Evolutionary conservation across 495 filamentous ascomycete species (phyloP).

Genomic region (Echria macrotheca): DNA sequence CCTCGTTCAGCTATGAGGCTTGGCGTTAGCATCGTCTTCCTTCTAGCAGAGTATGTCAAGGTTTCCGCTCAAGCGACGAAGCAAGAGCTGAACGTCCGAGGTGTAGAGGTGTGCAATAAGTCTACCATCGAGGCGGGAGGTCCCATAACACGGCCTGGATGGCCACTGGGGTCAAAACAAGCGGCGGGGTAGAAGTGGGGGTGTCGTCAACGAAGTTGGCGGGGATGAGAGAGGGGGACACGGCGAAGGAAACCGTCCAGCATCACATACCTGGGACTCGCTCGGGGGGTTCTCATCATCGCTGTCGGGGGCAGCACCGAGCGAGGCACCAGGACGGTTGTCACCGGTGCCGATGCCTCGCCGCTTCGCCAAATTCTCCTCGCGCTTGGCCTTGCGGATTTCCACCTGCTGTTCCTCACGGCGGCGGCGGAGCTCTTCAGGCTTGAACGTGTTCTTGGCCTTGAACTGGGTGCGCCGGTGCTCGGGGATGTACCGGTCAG

Average conservation of each 20-base stretch:
- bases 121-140: too few species aligned
- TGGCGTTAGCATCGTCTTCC: constrained; percentile 37
- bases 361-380: constrained; percentile 97
- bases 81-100: background rate
- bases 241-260: constrained; percentile 26
- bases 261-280: constrained; percentile 96
- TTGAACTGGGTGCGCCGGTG: constrained; percentile 99
- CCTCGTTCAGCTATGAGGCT: constrained; percentile 75
- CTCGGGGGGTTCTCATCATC: constrained; percentile 94
- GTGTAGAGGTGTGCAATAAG: too few species aligned
- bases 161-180: constrained; percentile 15
- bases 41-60: too few species aligned
- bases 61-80: background rate
- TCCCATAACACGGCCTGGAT: constrained; percentile 11
- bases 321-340: constrained; percentile 77
- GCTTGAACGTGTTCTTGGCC: constrained; percentile 96
- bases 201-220: too few species aligned
- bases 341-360: constrained; percentile 78
- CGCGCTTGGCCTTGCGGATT: constrained; percentile 95
- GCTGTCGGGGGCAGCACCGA: constrained; percentile 86
- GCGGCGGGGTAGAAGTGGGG: constrained; percentile 26
- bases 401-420: constrained; percentile 99
- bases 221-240: constrained; percentile 8
- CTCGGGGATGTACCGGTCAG: constrained; percentile 98
- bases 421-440: constrained; percentile 95